These are phyloP conservation scores for Yamadazyma songkhlaensis DNA, from an alignment of 1,139 yeast species.

Conservation along the genomic window DNA sequence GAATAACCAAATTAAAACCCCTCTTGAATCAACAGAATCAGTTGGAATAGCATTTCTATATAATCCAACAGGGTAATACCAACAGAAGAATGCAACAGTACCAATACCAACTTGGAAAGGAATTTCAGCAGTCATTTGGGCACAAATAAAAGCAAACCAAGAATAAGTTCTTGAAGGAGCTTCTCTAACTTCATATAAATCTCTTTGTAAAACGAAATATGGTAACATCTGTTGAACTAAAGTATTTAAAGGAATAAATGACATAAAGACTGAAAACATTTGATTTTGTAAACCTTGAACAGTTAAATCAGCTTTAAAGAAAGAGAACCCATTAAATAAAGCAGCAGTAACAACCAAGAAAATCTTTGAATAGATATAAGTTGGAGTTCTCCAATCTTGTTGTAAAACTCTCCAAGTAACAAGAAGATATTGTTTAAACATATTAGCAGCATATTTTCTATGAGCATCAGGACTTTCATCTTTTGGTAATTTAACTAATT, in stretches of 20 bases:
- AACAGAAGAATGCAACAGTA: slow-evolving; percentile 34
- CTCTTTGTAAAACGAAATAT: slow-evolving; percentile 66
- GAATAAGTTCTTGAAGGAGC: slow-evolving; percentile 63
- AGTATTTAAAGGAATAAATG: slow-evolving; percentile 58
- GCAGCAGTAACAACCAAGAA: slow-evolving; percentile 49
- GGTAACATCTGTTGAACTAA: slow-evolving; percentile 75
- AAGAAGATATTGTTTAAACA: slow-evolving; percentile 43
- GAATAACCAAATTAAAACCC: slow-evolving; percentile 66
- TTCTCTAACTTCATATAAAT: slow-evolving; percentile 85
- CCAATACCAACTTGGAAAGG: slow-evolving; percentile 35
- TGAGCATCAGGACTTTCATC: slow-evolving; percentile 30
- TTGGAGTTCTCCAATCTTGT: slow-evolving; percentile 75
- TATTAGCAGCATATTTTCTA: slow-evolving; percentile 41
- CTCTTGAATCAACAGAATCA: slow-evolving; percentile 40
- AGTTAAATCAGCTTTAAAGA: slow-evolving; percentile 63
- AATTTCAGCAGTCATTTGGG: slow-evolving; percentile 35
- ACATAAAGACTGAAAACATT: slow-evolving; percentile 70
- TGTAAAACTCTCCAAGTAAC: slow-evolving; percentile 55
- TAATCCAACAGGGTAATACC: slow-evolving; percentile 43
- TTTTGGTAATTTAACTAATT: slow-evolving; percentile 35
- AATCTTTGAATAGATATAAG: slow-evolving; percentile 63
- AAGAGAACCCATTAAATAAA: slow-evolving; percentile 70
- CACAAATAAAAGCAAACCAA: slow-evolving; percentile 45
- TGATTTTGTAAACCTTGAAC: slow-evolving; percentile 61
- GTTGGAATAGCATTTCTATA: slow-evolving; percentile 32